Evolutionary conservation across 768 basidiomycete species (phyloP), one percentile per base, ranked within the genome.

Genomic region (Boletus rubroflammeus): DNA sequence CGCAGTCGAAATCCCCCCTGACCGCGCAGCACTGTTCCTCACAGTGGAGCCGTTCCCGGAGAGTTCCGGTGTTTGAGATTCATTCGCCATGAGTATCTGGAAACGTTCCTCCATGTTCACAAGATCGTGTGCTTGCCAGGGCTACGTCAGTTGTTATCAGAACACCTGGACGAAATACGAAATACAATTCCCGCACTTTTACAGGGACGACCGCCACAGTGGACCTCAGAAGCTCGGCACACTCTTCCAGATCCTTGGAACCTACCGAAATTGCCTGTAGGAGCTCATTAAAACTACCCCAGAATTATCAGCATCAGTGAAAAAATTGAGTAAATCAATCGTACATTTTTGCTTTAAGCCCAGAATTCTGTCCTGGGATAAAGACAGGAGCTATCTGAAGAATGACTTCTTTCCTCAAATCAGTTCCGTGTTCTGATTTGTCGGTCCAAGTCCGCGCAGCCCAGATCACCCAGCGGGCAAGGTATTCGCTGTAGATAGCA

Each of bases 381-480:
- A 86, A 67, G 3, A 74, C 73, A 17, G 77, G 78, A 48, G 84
- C 69, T 5, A 90, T 62, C 23, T 67, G 63, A 13, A 75, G 61
- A 25, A 82, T 67, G 1, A 75, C 63, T 39, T 82, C 77, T 51
- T 74, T 81, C 54, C 72, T 74, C 29, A 83, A 53, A 52, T 81
- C 74, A 15, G 61, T 59, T 26, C 76, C 78, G 14, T 63, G 58
- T 29, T 67, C 63, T 11, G 70, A 54, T 21, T 65, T 66, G 17
- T 56, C 62, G 9, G 70, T 69, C 71, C 72, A 78, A 13, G 63
- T 71, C 35, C 78, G 74, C 25, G 80, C 66, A 29, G 75, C 73
- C 89, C 90, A 92, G 21, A 75, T 71, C 5, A 72, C 80, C 90
- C 90, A 93, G 49, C 81, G 79, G 11, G 85, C 84, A 10, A 90